Evolutionary conservation across 2,329 filamentous ascomycete genomes (phyloP).

Genomic region (Sarocladiaceae sp.): DNA sequence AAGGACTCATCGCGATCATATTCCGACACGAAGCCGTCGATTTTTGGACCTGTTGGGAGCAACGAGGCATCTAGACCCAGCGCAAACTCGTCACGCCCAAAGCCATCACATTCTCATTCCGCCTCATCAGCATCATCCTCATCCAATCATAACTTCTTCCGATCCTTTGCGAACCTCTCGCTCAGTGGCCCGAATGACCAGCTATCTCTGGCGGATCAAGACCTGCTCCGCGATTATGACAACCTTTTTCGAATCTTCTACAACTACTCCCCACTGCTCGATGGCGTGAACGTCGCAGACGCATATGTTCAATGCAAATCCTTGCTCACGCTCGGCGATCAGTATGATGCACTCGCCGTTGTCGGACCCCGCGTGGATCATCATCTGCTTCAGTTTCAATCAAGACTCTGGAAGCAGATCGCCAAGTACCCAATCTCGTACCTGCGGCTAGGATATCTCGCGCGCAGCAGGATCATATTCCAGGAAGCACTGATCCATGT

Average conservation of each 20-base stretch:
- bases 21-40: slow-evolving; percentile 20
- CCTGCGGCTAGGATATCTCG: slow-evolving; percentile 81
- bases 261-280: slow-evolving; percentile 79
- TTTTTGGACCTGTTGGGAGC: slow-evolving; percentile 22
- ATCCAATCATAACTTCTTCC: slow-evolving; percentile 63
- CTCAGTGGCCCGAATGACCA: slow-evolving; percentile 36
- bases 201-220: slow-evolving; percentile 59
- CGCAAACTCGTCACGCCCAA: slow-evolving; percentile 44
- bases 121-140: slow-evolving; percentile 31
- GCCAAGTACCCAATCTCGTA: slow-evolving; percentile 94
- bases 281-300: slow-evolving; percentile 83
- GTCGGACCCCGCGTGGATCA: slow-evolving; percentile 90
- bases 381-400: slow-evolving; percentile 88
- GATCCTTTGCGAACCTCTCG: slow-evolving; percentile 77
- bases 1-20: slow-evolving; percentile 48
- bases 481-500: slow-evolving; percentile 89
- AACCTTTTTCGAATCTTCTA: slow-evolving; percentile 96
- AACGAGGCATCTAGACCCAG: slow-evolving; percentile 11
- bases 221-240: slow-evolving; percentile 86
- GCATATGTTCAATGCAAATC: slow-evolving; percentile 94
- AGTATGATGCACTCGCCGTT: slow-evolving; percentile 86
- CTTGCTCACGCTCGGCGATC: slow-evolving; percentile 82
- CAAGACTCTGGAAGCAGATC: slow-evolving; percentile 90
- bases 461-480: slow-evolving; percentile 78
- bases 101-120: slow-evolving; percentile 37